Evolutionary conservation across 164 flowering plant species (phyloP), one percentile per base, ranked within the genome.

Genomic region (Magnolia officinalis): DNA sequence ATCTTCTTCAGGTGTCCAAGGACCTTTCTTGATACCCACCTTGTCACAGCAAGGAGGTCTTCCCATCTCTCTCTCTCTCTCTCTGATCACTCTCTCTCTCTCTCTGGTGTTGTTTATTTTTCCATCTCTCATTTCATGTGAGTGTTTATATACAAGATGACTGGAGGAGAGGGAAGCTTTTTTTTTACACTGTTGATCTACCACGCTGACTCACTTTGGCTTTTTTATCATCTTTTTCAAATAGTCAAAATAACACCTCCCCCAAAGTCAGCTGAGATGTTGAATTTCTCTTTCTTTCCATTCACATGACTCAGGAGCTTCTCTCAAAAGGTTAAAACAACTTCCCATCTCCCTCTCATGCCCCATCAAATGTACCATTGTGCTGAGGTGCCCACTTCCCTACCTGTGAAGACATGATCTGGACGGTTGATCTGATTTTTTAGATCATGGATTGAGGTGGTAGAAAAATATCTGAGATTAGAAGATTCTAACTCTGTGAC

Each of bases 1-100:
- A 61, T 83, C 85, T 83, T 93, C 98, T 83, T 93, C 98, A 82
- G 98, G 96, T 63, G 98, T 93, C 98, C 98, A 94, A 65, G 98
- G 98, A 65, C 98, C 98, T 81, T 92, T 94, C 97, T 94, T 94
- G 81, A 94, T 85, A 3, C 97, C 93, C 74, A 85, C 93, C 83
- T 90, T 90, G 49, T 91, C 93, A 81, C 95, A 90, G 80, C 95
- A 91, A 68, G 92, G 92, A 72, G 93, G 93, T 73, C 93, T 88
- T 67, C 90, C 93, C 93, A 89, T 91, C 76, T 74, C 83, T 74
- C 67, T 10, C 52, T 45, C 31, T 59, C 67, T 63, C 67, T 51
- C 73, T 63, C 70, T 59, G 45, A 18, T 45, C 7, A 20, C n/a
- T 52, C 31, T 72, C 52, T 73, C 29, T 51, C 65, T 45, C 78